Conservation (phyloP, 2,329 filamentous ascomycete genomes). For the Biscogniauxia marginata region DNA sequence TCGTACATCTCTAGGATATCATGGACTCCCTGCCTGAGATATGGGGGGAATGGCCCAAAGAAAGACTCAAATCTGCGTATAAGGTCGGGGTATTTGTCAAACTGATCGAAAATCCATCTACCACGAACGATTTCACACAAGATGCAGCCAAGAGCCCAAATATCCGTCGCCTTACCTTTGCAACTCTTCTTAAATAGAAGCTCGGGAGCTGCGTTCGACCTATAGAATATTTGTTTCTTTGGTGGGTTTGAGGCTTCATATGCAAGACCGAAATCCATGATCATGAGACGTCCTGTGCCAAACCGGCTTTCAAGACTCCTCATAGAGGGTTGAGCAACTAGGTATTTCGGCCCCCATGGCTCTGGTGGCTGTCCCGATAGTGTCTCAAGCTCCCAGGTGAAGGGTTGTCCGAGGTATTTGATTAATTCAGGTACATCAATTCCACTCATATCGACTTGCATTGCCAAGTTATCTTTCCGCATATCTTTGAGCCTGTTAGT, state of each 20-base stretch:
- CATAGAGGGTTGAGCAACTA: not conserved
- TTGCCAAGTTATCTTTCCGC: slow-evolving; percentile 10
- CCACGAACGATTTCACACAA: slow-evolving; percentile 9
- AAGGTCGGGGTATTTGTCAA: slow-evolving; percentile 7
- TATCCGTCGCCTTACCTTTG: slow-evolving; percentile 7
- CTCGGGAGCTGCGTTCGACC: slow-evolving; percentile 14
- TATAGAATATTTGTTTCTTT: not conserved
- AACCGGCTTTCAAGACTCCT: slow-evolving; percentile 9
- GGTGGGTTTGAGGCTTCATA: not conserved
- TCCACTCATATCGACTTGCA: slow-evolving; percentile 3
- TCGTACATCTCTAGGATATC: not conserved
- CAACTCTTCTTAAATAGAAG: slow-evolving; percentile 5
- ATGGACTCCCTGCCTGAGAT: not conserved
- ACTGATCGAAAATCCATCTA: slow-evolving; percentile 7
- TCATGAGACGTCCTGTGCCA: slow-evolving; percentile 4
- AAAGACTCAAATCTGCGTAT: slow-evolving; percentile 14
- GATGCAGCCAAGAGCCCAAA: slow-evolving; percentile 12
- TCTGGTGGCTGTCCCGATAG: not conserved
- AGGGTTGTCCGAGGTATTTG: not conserved
- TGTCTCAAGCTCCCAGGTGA: not conserved
- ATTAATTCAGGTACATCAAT: not conserved
- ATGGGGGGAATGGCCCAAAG: slow-evolving; percentile 10
- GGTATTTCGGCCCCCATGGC: not conserved
- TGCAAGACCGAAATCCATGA: slow-evolving; percentile 10
- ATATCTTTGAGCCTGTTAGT: slow-evolving; percentile 5